Percentiles rank a stretch among this genome's conserved stretches.
Conservation (phyloP, 257 asterid species). For the Solanum ahanhuiri region DNA sequence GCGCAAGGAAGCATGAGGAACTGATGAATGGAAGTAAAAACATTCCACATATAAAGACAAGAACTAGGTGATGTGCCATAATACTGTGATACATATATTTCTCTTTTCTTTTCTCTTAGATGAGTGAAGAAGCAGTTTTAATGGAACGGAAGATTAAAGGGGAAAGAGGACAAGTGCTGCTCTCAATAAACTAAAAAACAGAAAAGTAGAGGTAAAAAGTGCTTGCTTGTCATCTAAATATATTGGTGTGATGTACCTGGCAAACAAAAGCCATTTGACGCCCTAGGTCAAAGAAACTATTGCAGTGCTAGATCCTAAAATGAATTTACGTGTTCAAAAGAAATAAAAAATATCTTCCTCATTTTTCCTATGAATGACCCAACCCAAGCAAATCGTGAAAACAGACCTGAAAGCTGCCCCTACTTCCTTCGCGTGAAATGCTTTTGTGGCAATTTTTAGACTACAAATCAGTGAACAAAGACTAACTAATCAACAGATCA, state of each 20-base stretch:
- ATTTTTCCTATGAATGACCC: not conserved
- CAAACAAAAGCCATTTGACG: not conserved
- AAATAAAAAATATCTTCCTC: not conserved
- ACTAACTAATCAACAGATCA: not conserved
- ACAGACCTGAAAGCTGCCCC: not conserved
- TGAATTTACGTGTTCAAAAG: not conserved
- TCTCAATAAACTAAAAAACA: not conserved
- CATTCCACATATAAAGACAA: not conserved
- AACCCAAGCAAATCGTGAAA: not conserved
- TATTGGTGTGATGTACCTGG: not conserved
- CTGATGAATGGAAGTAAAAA: not conserved
- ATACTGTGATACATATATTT: not conserved
- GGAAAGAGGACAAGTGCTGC: not conserved
- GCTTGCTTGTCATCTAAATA: not conserved
- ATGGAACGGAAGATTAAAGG: not conserved
- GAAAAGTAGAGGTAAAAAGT: not conserved
- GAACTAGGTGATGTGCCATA: not conserved
- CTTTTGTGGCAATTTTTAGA: not conserved
- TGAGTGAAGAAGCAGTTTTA: not conserved
- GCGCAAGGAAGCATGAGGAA: not conserved
- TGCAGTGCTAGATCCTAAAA: not conserved
- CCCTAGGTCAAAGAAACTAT: not conserved
- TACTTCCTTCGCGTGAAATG: not conserved
- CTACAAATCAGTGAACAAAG: no score
- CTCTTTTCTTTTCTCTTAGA: not conserved